Conservation (phyloP, 2,329 filamentous ascomycete genomes). For the Chalara sp. region DNA sequence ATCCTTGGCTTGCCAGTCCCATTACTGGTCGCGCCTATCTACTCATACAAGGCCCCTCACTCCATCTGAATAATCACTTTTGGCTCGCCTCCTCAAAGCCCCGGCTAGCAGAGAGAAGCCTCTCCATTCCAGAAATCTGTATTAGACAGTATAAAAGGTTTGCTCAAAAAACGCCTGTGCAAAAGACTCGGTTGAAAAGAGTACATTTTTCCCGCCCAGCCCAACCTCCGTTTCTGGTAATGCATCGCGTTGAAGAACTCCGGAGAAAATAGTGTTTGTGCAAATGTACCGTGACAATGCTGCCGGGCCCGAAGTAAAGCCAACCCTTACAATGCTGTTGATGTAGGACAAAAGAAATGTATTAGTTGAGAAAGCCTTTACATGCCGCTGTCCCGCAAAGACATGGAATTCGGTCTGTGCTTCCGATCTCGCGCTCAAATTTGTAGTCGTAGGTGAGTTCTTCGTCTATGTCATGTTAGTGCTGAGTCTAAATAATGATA, state of each 20-base stretch:
- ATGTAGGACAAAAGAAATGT: constrained; percentile 2
- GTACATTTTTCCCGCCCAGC: constrained; percentile 20
- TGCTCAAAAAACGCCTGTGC: not conserved
- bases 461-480: constrained; percentile 59
- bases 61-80: not conserved
- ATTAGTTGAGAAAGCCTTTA: constrained; percentile 95
- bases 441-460: constrained; percentile 99
- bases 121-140: too few relatives aligned
- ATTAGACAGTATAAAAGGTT: too few relatives aligned
- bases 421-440: constrained; percentile 95
- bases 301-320: not conserved
- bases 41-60: constrained; percentile 12
- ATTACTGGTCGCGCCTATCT: not conserved
- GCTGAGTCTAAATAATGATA: too few relatives aligned
- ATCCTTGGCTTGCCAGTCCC: not conserved
- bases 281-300: constrained; percentile 3
- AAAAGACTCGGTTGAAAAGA: constrained; percentile 26
- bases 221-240: constrained; percentile 3
- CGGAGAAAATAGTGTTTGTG: not conserved
- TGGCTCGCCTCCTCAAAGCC: too few relatives aligned
- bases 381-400: constrained; percentile 92
- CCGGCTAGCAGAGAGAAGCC: too few relatives aligned
- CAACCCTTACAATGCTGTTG: not conserved
- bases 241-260: not conserved
- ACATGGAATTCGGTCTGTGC: constrained; percentile 91